These are phyloP conservation scores for Tetracladium maxilliforme DNA, from an alignment of 2,329 filamentous ascomycete species.

Conservation along the genomic window DNA sequence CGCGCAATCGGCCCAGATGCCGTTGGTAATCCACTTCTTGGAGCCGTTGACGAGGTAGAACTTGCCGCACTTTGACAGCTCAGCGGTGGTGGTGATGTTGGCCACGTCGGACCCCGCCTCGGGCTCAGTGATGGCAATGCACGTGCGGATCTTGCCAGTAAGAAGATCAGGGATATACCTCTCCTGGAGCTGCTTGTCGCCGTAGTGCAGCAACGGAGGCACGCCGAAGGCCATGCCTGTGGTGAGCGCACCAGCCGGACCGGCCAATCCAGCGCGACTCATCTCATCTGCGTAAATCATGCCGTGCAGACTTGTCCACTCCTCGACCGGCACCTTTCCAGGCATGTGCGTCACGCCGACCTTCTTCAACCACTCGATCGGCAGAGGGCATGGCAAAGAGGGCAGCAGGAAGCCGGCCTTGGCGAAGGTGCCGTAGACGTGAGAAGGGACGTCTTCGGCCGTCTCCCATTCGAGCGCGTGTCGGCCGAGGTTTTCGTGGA, in stretches of 20 bases:
- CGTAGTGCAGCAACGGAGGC: conserved; percentile 58
- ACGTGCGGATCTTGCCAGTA: conserved; percentile 48
- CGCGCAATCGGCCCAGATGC: conserved; percentile 52
- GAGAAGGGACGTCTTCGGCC: conserved; percentile 29
- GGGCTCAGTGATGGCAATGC: conserved; percentile 70
- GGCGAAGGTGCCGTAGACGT: conserved; percentile 50
- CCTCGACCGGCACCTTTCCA: conserved; percentile 52
- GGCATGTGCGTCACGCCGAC: conserved; percentile 52
- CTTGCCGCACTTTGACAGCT: conserved; percentile 45
- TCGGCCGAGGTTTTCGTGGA: conserved; percentile 44
- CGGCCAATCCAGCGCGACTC: conserved; percentile 42
- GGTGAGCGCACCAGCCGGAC: conserved; percentile 50
- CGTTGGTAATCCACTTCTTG: conserved; percentile 73
- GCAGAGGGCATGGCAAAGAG: conserved; percentile 52
- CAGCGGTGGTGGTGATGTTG: conserved; percentile 54
- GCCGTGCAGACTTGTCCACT: conserved; percentile 59
- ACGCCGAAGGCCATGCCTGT: conserved; percentile 61
- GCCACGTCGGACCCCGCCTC: conserved; percentile 61
- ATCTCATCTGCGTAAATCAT: conserved; percentile 58
- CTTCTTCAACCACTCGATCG: conserved; percentile 50
- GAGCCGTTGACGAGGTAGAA: conserved; percentile 59
- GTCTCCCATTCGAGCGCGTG: conserved; percentile 58
- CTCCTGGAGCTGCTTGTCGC: conserved; percentile 43
- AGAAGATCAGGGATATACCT: conserved; percentile 54
- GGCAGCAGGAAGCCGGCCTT: conserved; percentile 57